phyloP scores from a whole-genome alignment of 495 filamentous ascomycete species.

The Tuber aestivum region DNA sequence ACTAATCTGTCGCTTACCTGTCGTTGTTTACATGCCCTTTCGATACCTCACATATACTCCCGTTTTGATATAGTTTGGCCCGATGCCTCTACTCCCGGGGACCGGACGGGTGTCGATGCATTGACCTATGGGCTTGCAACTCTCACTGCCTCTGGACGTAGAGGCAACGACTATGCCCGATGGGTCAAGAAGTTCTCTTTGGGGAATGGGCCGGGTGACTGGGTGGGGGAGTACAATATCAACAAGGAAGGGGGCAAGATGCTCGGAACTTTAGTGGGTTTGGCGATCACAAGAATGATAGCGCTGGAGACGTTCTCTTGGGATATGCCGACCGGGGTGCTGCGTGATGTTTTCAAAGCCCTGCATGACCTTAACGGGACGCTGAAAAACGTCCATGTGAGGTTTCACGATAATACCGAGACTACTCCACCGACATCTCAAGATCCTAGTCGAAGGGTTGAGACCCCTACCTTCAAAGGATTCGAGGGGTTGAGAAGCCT shows the following conservation, averaged over 20 bases:
- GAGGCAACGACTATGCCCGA: constrained; percentile 74
- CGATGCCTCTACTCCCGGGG: constrained; percentile 59
- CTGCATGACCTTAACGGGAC: constrained; percentile 53
- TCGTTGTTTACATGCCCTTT: constrained; percentile 73
- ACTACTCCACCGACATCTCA: constrained; percentile 39
- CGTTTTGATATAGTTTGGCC: constrained; percentile 93
- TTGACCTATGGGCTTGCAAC: constrained; percentile 87
- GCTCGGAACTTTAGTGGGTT: constrained; percentile 83
- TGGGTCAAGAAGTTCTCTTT: constrained; percentile 86
- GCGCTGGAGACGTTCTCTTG: constrained; percentile 87
- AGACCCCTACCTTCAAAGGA: constrained; percentile 81
- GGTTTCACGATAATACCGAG: constrained; percentile 77
- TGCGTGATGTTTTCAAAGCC: constrained; percentile 81
- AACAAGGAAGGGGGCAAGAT: constrained; percentile 88
- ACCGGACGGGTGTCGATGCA: constrained; percentile 75
- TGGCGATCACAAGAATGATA: constrained; percentile 77
- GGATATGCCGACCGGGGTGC: constrained; percentile 93
- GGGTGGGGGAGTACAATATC: constrained; percentile 82
- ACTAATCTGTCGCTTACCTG: constrained; percentile 76
- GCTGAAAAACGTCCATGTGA: constrained; percentile 74
- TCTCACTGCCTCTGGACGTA: constrained; percentile 49
- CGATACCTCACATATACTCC: constrained; percentile 82
- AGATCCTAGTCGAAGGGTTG: constrained; percentile 49
- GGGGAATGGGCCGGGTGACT: constrained; percentile 75
- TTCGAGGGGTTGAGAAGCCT: constrained; percentile 74